A percentile compares a stretch with the other conserved stretches of the same genome.
Evolutionary conservation across 192 early-diverging fungal species (phyloP).

Genomic region (Podila epigama): DNA sequence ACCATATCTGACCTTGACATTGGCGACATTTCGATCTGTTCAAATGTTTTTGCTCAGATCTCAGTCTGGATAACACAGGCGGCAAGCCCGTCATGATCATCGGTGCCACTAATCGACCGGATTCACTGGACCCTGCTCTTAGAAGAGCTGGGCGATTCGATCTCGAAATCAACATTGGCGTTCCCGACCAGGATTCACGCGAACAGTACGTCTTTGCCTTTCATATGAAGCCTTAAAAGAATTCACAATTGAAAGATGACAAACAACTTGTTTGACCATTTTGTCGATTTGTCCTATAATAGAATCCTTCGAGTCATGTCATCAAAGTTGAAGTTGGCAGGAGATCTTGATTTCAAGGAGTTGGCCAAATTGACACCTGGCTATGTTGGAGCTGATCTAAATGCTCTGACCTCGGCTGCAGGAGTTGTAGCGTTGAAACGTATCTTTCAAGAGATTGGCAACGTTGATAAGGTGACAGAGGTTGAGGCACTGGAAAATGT

Average conservation of each 20-base stretch:
- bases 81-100: conserved; percentile 96
- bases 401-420: conserved; percentile 87
- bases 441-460: conserved; percentile 61
- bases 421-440: conserved; percentile 93
- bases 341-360: conserved; percentile 81
- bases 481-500: conserved; percentile 14
- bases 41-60: conserved; percentile 53
- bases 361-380: conserved; percentile 95
- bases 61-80: conserved; percentile 89
- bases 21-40: too few species aligned
- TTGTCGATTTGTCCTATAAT: not conserved
- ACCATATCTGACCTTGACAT: too few species aligned
- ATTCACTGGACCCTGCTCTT: conserved; percentile 96
- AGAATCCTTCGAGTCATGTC: conserved; percentile 83
- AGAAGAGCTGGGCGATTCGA: conserved; percentile 97
- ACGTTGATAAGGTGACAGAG: conserved; percentile 35
- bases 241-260: too few species aligned
- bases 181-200: conserved; percentile 90
- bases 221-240: too few species aligned
- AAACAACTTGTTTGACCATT: too few species aligned
- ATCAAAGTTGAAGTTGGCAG: conserved; percentile 78
- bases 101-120: conserved; percentile 98
- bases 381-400: conserved; percentile 97
- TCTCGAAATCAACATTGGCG: conserved; percentile 95
- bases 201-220: conserved; percentile 66